These are phyloP conservation scores for Fusarium sp. DNA, from an alignment of 2,329 filamentous ascomycete genomes.

Conservation along the genomic window DNA sequence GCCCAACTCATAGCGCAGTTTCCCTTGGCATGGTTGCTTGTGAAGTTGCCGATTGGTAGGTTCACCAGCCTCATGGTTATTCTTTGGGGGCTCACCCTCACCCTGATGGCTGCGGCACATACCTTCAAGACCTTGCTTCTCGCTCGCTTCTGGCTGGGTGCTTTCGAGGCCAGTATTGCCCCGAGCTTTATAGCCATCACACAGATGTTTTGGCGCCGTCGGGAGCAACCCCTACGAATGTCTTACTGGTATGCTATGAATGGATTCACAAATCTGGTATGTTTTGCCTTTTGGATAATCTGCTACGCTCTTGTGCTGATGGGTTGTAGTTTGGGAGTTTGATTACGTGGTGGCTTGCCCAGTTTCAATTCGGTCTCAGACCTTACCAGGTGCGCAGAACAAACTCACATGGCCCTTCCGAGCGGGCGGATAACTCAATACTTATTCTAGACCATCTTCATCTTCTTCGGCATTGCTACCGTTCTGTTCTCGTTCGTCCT, in stretches of 20 bases:
- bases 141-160: slow-evolving; percentile 56
- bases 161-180: slow-evolving; percentile 61
- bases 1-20: slow-evolving; percentile 67
- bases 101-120: slow-evolving; percentile 62
- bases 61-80: slow-evolving; percentile 61
- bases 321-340: slow-evolving; percentile 25
- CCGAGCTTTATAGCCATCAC: slow-evolving; percentile 63
- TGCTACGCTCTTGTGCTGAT: neutral
- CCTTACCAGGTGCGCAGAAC: slow-evolving; percentile 15
- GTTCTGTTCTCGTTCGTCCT: slow-evolving; percentile 60
- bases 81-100: slow-evolving; percentile 58
- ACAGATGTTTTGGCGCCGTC: slow-evolving; percentile 33
- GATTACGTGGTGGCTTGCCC: slow-evolving; percentile 35
- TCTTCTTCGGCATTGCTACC: slow-evolving; percentile 48
- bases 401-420: accelerated
- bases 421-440: neutral
- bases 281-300: accelerated
- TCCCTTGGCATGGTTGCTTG: slow-evolving; percentile 60
- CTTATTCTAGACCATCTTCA: neutral
- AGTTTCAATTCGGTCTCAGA: slow-evolving; percentile 25
- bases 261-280: slow-evolving; percentile 29
- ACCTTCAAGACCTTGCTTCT: slow-evolving; percentile 58
- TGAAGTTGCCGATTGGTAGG: slow-evolving; percentile 64
- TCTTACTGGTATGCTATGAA: slow-evolving; percentile 39
- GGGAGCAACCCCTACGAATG: slow-evolving; percentile 35